Evolutionary conservation across 139 green algal species (phyloP), one percentile per base, ranked within the genome.

Genomic region (Desmodesmus armatus): DNA sequence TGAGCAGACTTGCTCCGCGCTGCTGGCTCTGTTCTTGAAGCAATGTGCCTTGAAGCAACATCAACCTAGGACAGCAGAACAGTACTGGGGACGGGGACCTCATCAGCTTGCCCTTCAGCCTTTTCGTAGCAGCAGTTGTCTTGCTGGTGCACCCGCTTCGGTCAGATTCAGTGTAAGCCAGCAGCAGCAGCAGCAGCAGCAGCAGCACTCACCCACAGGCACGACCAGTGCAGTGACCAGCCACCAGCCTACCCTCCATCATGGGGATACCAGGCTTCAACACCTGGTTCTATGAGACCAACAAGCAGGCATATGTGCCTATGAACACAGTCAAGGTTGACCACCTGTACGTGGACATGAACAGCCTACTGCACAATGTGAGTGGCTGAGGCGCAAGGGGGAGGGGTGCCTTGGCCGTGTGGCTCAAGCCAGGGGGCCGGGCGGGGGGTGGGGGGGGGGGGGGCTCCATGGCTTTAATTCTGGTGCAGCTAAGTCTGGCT

Each of bases 331-430:
- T 85, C 19, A 60, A 71, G 4, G 65, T 93, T 7, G 93, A 97
- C 80, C 91, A 96, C 29, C 65, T 97, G 17, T 96, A 97, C 70
- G 89, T 97, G 9, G 95, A 98, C 76, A 87, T 97, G 75, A 92
- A 93, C 78, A 90, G 73, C 25, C 87, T 95, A 0, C 83, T 98
- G 37, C 94, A 98, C 73, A 88, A 82, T 19, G 91, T 93, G n/a
- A n/a, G n/a, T n/a, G n/a, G n/a, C n/a, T n/a, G n/a, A n/a, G n/a
- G n/a, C n/a, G n/a, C n/a, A n/a, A n/a, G n/a, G n/a, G n/a, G n/a
- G n/a, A n/a, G n/a, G n/a, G n/a, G n/a, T n/a, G n/a, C n/a, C n/a
- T n/a, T n/a, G n/a, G n/a, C n/a, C n/a, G n/a, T n/a, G n/a, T n/a
- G n/a, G n/a, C n/a, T n/a, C n/a, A n/a, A n/a, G n/a, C n/a, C n/a